These are phyloP conservation scores for Cordyceps pruinosa DNA, from an alignment of 2,329 filamentous ascomycete genomes.

Conservation along the genomic window DNA sequence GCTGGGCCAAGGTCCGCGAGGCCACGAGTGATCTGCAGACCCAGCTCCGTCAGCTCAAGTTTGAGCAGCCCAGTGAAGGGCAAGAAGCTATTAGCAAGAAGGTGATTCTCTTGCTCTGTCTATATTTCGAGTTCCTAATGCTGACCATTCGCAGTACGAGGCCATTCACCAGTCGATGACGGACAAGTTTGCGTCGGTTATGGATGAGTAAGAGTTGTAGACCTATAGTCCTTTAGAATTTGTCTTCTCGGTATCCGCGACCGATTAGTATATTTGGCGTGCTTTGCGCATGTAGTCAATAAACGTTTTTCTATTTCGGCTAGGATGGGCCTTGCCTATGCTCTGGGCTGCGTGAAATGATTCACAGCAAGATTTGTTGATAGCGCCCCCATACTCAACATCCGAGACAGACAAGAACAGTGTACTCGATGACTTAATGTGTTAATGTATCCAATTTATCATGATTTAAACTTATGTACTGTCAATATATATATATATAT, in stretches of 20 bases:
- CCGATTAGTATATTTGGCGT: slow-evolving; percentile 7
- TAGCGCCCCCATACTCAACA: too few species aligned
- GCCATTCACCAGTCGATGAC: slow-evolving; percentile 83
- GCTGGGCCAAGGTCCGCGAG: slow-evolving; percentile 89
- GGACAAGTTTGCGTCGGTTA: slow-evolving; percentile 94
- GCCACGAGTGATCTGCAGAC: slow-evolving; percentile 80
- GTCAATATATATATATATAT: background rate
- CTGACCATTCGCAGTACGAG: slow-evolving; percentile 67
- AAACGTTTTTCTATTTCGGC: background rate
- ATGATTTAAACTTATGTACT: background rate
- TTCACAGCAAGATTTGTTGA: too few species aligned
- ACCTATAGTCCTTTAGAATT: slow-evolving; percentile 24
- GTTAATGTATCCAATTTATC: background rate
- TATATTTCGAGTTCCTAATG: slow-evolving; percentile 8
- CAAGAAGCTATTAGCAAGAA: slow-evolving; percentile 77
- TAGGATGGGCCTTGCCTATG: background rate
- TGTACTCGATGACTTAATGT: background rate
- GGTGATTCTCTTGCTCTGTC: slow-evolving; percentile 46
- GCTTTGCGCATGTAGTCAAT: slow-evolving; percentile 12
- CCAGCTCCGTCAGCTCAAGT: slow-evolving; percentile 88
- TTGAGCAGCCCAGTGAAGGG: slow-evolving; percentile 83
- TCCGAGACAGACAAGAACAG: background rate
- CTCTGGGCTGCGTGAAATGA: background rate
- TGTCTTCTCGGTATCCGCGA: slow-evolving; percentile 6
- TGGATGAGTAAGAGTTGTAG: slow-evolving; percentile 67